Percentiles rank a stretch among this genome's conserved stretches.
Evolutionary conservation across 257 asterid species (phyloP).

Genomic region (Coffea canephora): DNA sequence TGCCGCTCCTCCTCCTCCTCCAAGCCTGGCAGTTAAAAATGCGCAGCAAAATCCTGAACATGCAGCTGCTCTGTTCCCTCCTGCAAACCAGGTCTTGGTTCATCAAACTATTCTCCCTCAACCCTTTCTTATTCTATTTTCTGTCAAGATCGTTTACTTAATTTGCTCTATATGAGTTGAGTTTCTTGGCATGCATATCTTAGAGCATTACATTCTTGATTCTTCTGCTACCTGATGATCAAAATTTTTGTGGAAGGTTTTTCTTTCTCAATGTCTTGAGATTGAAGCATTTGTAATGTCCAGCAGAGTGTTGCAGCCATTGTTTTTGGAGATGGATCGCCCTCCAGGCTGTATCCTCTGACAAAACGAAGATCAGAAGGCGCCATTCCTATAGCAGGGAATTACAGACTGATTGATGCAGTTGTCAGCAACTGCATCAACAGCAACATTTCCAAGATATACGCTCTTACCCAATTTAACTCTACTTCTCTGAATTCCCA

Average conservation of each 20-base stretch:
- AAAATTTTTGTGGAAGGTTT: background rate
- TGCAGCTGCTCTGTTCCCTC: constrained; percentile 38
- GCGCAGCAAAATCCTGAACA: constrained; percentile 30
- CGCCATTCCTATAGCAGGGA: constrained; percentile 88
- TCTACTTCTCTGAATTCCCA: constrained; percentile 87
- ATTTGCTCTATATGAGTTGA: background rate
- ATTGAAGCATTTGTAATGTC: constrained; percentile 30
- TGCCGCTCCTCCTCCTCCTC: constrained; percentile 23
- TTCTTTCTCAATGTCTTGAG: background rate
- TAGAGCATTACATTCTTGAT: background rate
- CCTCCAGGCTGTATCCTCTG: constrained; percentile 66
- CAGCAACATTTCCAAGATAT: constrained; percentile 72
- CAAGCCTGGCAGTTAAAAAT: constrained; percentile 25
- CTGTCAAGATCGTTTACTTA: background rate
- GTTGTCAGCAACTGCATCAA: constrained; percentile 93
- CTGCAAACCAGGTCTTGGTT: constrained; percentile 65
- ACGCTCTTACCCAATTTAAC: constrained; percentile 85
- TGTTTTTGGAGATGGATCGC: constrained; percentile 78
- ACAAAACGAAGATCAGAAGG: constrained; percentile 79
- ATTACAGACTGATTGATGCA: constrained; percentile 71
- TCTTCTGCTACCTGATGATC: background rate
- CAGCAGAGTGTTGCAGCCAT: constrained; percentile 98
- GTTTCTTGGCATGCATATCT: background rate
- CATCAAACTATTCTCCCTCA: background rate
- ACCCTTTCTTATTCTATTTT: background rate